These are phyloP conservation scores for Solanum aculeatissimum DNA, from an alignment of 305 asterid genomes.

Conservation along the genomic window DNA sequence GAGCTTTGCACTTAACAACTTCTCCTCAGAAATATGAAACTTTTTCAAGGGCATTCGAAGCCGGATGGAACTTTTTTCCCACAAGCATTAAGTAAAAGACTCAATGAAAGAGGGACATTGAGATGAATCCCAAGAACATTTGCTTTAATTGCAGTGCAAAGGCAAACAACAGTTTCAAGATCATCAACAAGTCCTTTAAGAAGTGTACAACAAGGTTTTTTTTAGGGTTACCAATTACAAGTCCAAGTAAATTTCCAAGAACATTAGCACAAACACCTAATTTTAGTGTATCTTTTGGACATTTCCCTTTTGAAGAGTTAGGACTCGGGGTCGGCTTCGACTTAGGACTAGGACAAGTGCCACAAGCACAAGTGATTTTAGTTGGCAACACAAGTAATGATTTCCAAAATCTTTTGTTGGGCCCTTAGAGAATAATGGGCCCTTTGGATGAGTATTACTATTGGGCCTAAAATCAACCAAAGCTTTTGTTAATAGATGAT, in stretches of 20 bases:
- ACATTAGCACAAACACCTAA: conserved; percentile 36
- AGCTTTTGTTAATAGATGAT: neutral
- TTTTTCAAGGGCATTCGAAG: neutral
- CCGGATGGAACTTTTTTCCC: conserved; percentile 15
- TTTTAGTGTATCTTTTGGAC: conserved; percentile 32
- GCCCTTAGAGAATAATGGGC: neutral
- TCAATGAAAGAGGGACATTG: conserved; percentile 19
- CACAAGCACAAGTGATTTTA: too few relatives aligned
- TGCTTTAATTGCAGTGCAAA: conserved; percentile 44
- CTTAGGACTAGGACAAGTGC: conserved; percentile 15
- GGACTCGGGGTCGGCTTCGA: neutral
- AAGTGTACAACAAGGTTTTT: conserved; percentile 43
- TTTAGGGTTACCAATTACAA: conserved; percentile 27
- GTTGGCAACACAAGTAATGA: too few relatives aligned
- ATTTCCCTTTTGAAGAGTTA: neutral
- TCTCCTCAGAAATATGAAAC: too few relatives aligned
- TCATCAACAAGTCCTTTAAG: conserved; percentile 29
- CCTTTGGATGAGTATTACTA: neutral
- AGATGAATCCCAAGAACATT: conserved; percentile 21
- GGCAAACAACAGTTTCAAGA: conserved; percentile 40
- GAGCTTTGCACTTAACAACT: too few relatives aligned
- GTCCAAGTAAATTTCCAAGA: conserved; percentile 19
- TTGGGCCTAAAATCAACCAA: neutral
- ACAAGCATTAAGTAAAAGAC: conserved; percentile 33
- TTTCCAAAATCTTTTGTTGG: too few relatives aligned